These are phyloP conservation scores for Nepenthes mirabilis DNA, from an alignment of 148 eudicot species.

Conservation along the genomic window DNA sequence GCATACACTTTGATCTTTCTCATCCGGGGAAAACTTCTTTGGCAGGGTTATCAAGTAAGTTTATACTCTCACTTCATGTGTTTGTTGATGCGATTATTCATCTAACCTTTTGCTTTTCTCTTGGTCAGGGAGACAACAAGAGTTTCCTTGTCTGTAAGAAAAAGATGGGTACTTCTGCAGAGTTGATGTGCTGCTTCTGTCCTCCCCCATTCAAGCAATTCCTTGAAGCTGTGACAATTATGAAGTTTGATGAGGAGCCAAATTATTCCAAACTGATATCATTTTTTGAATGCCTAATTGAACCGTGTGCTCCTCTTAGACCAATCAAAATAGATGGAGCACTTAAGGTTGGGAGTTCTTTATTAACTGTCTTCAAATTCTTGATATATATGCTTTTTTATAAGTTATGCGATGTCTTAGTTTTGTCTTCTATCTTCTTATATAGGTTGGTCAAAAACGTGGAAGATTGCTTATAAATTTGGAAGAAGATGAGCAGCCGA, in stretches of 20 bases:
- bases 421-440: constrained; percentile 2
- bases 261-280: constrained; percentile 77
- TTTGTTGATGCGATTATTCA: constrained; percentile 2
- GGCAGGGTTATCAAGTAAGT: constrained; percentile 89
- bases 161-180: constrained; percentile 91
- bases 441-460: constrained; percentile 84
- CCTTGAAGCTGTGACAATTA: constrained; percentile 83
- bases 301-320: constrained; percentile 63
- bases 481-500: constrained; percentile 91
- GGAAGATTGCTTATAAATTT: constrained; percentile 71
- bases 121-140: constrained; percentile 83
- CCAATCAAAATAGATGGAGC: constrained; percentile 86
- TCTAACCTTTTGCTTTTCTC: constrained; percentile 8
- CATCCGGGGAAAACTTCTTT: constrained; percentile 61
- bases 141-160: constrained; percentile 82
- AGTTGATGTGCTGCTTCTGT: constrained; percentile 92
- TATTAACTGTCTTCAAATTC: not conserved
- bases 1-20: constrained; percentile 77
- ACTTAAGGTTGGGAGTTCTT: constrained; percentile 42
- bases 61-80: constrained; percentile 4
- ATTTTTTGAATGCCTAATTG: constrained; percentile 71
- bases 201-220: constrained; percentile 80
- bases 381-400: not conserved
- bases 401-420: not conserved
- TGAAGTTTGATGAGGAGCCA: constrained; percentile 95